Evolutionary conservation across 257 asterid species (phyloP).

Genomic region (Solanum pimpinellifolium): DNA sequence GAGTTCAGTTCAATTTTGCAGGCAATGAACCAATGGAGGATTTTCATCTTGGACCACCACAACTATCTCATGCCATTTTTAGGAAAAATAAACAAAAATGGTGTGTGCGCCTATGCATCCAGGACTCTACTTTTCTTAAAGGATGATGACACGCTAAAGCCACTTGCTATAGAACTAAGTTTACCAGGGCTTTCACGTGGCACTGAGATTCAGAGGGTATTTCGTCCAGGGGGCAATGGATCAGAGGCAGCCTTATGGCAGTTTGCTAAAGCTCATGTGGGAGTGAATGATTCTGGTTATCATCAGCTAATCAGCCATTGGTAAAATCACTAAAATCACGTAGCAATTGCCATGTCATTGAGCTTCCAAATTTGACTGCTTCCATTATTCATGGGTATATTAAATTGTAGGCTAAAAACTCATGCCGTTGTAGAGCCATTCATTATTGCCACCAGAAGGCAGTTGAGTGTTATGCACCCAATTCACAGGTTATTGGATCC

Average conservation of each 20-base stretch:
- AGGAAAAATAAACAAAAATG: constrained; percentile 13
- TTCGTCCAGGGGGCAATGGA: constrained; percentile 27
- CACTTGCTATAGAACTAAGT: constrained; percentile 40
- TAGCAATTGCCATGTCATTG: neutral
- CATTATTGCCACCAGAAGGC: constrained; percentile 40
- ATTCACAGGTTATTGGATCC: constrained; percentile 29
- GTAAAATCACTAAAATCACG: constrained; percentile 9
- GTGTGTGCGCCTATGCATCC: constrained; percentile 31
- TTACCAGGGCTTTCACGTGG: constrained; percentile 13
- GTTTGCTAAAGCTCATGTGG: constrained; percentile 48
- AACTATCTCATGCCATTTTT: constrained; percentile 38
- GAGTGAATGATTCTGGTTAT: constrained; percentile 32
- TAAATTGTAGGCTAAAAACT: constrained; percentile 25
- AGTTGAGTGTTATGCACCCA: constrained; percentile 39
- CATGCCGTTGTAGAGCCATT: constrained; percentile 49
- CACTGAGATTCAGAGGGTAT: constrained; percentile 20
- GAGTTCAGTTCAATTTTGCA: constrained; percentile 3
- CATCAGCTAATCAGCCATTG: constrained; percentile 41
- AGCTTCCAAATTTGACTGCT: neutral
- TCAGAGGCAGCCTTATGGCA: constrained; percentile 45
- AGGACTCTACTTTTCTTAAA: constrained; percentile 36
- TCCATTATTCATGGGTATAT: neutral
- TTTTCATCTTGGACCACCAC: constrained; percentile 43
- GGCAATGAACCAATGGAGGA: constrained; percentile 41
- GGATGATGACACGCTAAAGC: constrained; percentile 35